These are phyloP conservation scores for Craterostigma plantagineum DNA, from an alignment of 257 asterid genomes.

Conservation along the genomic window DNA sequence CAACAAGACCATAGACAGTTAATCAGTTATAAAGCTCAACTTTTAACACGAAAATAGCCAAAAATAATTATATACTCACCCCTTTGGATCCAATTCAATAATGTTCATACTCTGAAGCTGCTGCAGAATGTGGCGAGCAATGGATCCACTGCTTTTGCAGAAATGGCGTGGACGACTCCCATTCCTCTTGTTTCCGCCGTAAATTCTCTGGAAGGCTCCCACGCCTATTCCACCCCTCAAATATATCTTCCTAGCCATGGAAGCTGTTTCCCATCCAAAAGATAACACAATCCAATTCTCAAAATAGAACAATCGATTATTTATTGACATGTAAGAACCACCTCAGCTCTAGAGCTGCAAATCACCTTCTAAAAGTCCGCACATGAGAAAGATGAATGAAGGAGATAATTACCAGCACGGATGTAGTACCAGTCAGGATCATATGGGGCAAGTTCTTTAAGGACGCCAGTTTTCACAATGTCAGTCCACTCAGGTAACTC, in stretches of 20 bases:
- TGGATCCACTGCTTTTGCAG: slow-evolving; percentile 24
- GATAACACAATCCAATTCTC: no score
- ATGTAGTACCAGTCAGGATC: slow-evolving; percentile 96
- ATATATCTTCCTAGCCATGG: slow-evolving; percentile 41
- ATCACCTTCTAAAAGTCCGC: no score
- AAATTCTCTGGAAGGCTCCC: slow-evolving; percentile 39
- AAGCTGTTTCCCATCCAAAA: slow-evolving; percentile 13
- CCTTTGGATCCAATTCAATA: slow-evolving; percentile 19
- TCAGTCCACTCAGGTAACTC: slow-evolving; percentile 96
- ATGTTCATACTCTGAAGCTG: slow-evolving; percentile 21
- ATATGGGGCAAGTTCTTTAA: slow-evolving; percentile 84
- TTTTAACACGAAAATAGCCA: not conserved
- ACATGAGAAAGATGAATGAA: not conserved
- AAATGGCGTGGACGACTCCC: slow-evolving; percentile 28
- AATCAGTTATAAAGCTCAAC: no score
- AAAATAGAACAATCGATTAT: no score
- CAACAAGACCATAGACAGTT: not conserved
- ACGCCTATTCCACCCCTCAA: slow-evolving; percentile 41
- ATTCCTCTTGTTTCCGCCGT: slow-evolving; percentile 45
- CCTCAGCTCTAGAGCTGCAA: no score
- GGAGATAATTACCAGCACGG: slow-evolving; percentile 51
- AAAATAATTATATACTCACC: slow-evolving; percentile 10
- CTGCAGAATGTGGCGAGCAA: slow-evolving; percentile 32
- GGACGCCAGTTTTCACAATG: slow-evolving; percentile 70
- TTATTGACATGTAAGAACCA: no score